Percentiles rank a stretch among this genome's conserved stretches.
phyloP scores from a whole-genome alignment of 2,329 filamentous ascomycete species.

The Cladophialophora exuberans region DNA sequence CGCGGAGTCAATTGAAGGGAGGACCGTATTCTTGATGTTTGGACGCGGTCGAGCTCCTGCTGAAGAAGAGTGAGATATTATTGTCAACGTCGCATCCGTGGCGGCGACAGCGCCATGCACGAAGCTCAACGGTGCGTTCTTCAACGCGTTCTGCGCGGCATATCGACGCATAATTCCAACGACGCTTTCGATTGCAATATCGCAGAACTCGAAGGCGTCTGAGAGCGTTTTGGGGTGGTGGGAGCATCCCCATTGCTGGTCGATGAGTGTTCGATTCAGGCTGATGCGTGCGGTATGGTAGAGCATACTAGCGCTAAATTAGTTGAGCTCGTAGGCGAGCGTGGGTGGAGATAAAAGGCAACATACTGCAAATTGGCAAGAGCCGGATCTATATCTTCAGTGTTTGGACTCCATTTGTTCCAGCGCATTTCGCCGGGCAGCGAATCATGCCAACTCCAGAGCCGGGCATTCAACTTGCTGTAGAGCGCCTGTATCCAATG shows the following conservation, averaged over 20 bases:
- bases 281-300: conserved; percentile 12
- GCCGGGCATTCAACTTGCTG: conserved; percentile 16
- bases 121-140: conserved; percentile 10
- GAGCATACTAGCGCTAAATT: conserved; percentile 7
- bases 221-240: background rate
- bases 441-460: conserved; percentile 15
- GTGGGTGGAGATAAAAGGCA: no score
- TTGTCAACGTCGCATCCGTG: background rate
- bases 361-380: conserved; percentile 13
- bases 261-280: conserved; percentile 3
- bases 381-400: conserved; percentile 5
- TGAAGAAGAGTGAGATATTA: background rate
- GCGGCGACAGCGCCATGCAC: conserved; percentile 9
- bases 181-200: conserved; percentile 9
- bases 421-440: conserved; percentile 14
- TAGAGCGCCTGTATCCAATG: conserved; percentile 2
- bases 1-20: background rate
- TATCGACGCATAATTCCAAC: conserved; percentile 13
- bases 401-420: conserved; percentile 15
- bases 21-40: background rate
- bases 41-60: background rate
- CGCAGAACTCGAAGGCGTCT: conserved; percentile 7
- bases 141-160: conserved; percentile 5
- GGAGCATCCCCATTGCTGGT: background rate
- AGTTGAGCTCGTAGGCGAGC: no score